Evolutionary conservation across 1,284 basidiomycete genomes (phyloP), one percentile per base, ranked within the genome.

Genomic region (Mycena sp.): DNA sequence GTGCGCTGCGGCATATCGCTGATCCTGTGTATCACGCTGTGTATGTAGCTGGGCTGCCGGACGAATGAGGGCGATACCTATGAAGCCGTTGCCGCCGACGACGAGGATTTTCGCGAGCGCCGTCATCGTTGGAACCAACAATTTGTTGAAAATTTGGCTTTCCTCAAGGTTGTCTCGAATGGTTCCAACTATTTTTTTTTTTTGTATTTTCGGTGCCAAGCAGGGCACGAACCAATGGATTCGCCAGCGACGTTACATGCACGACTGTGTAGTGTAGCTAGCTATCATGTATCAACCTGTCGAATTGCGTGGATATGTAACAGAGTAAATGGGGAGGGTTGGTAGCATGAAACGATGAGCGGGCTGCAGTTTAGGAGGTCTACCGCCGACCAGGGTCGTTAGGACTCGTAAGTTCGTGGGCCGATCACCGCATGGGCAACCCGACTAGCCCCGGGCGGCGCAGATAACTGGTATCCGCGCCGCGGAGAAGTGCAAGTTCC

Each of bases 81-180:
- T 88, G 80, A 97, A 98, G 14, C 96, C 96, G 77, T 98, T 98
- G 30, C 96, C 96, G 19, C 96, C 96, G 1, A 98, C 87, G 30
- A 98, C 95, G 9, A 96, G 86, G 62, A 98, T 88, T 66, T 84
- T 86, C 65, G 83, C 67, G 64, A 82, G 68, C 58, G 75, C 67
- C 69, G 73, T 72, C 81, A 84, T 82, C 9, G 32, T 35, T 14
- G 14, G n/a, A n/a, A n/a, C n/a, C n/a, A n/a, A n/a, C n/a, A n/a
- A n/a, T n/a, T n/a, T n/a, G n/a, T n/a, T n/a, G n/a, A n/a, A n/a
- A n/a, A n/a, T n/a, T n/a, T n/a, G n/a, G n/a, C n/a, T n/a, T n/a
- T n/a, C n/a, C n/a, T n/a, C n/a, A n/a, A n/a, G n/a, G n/a, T n/a
- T n/a, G n/a, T n/a, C n/a, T n/a, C n/a, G n/a, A n/a, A n/a, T n/a